Base-by-base conservation (phyloP, 208 protist species). In the Trichomonas vaginalis region DNA sequence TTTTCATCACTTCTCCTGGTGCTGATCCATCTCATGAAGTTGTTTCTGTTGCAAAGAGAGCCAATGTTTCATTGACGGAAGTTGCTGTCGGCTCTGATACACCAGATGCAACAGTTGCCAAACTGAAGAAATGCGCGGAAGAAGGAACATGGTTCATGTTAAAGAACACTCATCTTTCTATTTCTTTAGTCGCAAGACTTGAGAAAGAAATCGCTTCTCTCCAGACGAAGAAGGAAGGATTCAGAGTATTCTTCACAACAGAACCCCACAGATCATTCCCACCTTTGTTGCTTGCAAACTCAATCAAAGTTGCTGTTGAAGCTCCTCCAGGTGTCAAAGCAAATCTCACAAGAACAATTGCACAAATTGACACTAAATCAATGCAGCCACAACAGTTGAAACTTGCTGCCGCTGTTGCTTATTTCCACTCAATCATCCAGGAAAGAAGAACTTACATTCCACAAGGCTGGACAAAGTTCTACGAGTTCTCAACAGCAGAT, bases 401-500 rank as follows among this genome's bases (percentile, higher is more conserved):
- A 23, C 96, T 97, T 47, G 97, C 96, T 56, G 51, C 98, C 97
- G 79, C 98, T 97, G 97, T 96, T 83, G 98, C 98, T 0, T 98
- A 97, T 61, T 98, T 99, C 96, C 99, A 99, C 96, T 98, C 98
- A 9, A 96, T 99, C 56, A 96, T 99, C 62, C 98, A 99, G 97
- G 98, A 99, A 96, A 97, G 99, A 9, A 97, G 98, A 95, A 98
- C 98, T 0, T 99, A 98, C 97, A 98, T 99, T 32, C 99, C 99
- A 42, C 98, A 99, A 95, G 99, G 98, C 14, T 99, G 98, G 98
- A 98, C 98, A 48, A 99, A 99, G 96, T 98, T 98, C 95, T 99
- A 99, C 97, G 99, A 99, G 97, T 98, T 99, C 88, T 98, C 98
- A 0, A 96, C 97, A 15, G 97, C 98, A 0, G 98, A 99, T 97